Base-by-base conservation (phyloP, 768 basidiomycete species). In the Tylopilus vinaceipallidus region DNA sequence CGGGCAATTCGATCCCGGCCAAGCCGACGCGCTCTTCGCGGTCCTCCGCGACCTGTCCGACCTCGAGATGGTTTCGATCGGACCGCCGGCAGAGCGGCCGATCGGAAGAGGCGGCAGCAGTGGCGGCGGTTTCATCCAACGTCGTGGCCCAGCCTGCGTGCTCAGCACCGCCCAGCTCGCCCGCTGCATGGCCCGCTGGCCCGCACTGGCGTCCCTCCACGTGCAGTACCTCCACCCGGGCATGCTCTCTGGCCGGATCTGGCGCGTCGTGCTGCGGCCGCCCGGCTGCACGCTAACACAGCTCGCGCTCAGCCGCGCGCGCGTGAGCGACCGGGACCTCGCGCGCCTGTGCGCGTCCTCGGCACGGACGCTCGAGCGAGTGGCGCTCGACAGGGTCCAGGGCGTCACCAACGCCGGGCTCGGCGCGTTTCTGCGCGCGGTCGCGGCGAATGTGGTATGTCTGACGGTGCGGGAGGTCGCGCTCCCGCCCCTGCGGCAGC, bases 381-480 rank as follows among this genome's bases (percentile, higher is more conserved):
- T 63, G 8, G 49, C 44, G 34, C 33, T 62, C 1, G 57, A 62
- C 4, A 17, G 38, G 13, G 33, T 62, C 48, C 40, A 50, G 11
- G 61, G 61, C 10, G 6, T 63, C 32, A 63, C 61, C 38, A 60
- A 60, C 36, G 10, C 42, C 2, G 58, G 61, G 4, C 52, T 62
- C 16, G 30, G 2, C 17, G 32, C 50, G 20, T 63, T 62, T 13
- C 36, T 62, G 1, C 46, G 52, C 10, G 46, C 38, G 0, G 33
- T 62, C 5, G 42, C 61, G 5, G 52, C 16, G 3, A 60, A 37
- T 16, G 50, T 62, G 43, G 36, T 32, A 2, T 49, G 20, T 22
- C 13, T 63, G 42, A 54, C 55, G 4, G 20, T 62, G 4, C 61
- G 34, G 1, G 61, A 63, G 22, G 50, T 60, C 3, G 61, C 50